Percentiles rank a stretch among this genome's conserved stretches.
Conservation (phyloP, 2,329 filamentous ascomycete species). For the Cladophialophora carrionii region DNA sequence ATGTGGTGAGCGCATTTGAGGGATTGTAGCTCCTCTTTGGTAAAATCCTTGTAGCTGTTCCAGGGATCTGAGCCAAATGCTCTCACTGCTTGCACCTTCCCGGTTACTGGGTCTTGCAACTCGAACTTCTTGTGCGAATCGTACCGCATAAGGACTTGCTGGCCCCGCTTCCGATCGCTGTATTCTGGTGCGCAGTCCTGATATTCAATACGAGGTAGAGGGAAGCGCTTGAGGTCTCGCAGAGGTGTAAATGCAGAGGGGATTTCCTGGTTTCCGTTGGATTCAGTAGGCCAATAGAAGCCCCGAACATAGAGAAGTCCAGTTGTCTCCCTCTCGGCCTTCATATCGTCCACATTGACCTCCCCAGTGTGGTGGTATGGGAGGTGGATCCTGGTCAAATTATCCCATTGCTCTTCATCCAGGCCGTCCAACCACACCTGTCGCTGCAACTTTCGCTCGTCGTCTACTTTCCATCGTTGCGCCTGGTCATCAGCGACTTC, state of each 20-base stretch:
- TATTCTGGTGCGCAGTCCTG: background rate
- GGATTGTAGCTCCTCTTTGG: background rate
- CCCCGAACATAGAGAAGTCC: constrained; percentile 5
- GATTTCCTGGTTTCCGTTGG: constrained; percentile 2
- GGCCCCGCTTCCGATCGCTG: background rate
- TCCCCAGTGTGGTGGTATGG: background rate
- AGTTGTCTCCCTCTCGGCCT: background rate
- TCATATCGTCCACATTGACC: constrained; percentile 4
- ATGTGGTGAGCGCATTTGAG: constrained; percentile 24
- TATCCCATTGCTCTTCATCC: background rate
- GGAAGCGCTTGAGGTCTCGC: constrained; percentile 15
- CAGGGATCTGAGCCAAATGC: background rate
- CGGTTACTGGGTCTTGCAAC: background rate
- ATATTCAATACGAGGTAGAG: background rate
- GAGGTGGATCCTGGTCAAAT: background rate
- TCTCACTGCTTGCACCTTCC: background rate
- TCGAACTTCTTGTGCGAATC: background rate
- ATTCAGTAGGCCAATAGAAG: constrained; percentile 14
- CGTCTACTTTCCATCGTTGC: background rate
- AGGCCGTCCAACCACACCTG: background rate
- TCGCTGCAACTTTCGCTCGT: background rate
- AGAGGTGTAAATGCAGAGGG: constrained; percentile 12
- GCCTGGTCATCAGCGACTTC: background rate
- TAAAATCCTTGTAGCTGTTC: background rate
- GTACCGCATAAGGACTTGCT: background rate